A percentile compares a stretch with the other conserved stretches of the same genome.
Conservation (phyloP, 2,329 filamentous ascomycete genomes). For the Aspergillus candidus region DNA sequence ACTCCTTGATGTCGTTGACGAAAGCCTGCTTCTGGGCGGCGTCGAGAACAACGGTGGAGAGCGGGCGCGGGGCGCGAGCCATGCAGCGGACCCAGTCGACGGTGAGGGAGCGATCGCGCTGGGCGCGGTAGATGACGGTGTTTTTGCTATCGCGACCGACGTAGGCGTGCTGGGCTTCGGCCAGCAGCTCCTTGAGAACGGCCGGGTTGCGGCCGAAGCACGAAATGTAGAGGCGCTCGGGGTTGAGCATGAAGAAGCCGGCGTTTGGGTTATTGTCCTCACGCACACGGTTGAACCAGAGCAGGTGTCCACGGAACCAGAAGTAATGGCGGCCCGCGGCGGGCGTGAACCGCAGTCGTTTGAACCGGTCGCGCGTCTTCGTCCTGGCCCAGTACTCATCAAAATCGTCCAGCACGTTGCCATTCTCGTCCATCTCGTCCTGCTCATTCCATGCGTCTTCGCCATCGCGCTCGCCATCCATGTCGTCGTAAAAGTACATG, state of each 20-base stretch:
- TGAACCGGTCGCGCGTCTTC: constrained; percentile 32
- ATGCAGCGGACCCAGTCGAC: constrained; percentile 33
- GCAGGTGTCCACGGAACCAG: constrained; percentile 55
- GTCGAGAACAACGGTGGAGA: constrained; percentile 52
- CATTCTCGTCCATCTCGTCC: constrained; percentile 25
- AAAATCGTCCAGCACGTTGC: constrained; percentile 34
- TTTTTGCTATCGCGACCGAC: constrained; percentile 31
- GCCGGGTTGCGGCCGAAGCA: constrained; percentile 31
- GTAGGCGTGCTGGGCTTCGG: constrained; percentile 32
- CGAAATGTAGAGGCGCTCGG: constrained; percentile 29
- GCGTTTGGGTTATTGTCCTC: constrained; percentile 17
- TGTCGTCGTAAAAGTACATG: constrained; percentile 21
- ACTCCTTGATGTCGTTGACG: constrained; percentile 51
- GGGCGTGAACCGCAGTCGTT: constrained; percentile 53
- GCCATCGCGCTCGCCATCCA: constrained; percentile 16
- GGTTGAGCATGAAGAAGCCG: constrained; percentile 13
- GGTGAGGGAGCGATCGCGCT: constrained; percentile 14
- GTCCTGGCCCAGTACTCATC: constrained; percentile 39
- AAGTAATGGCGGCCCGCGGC: constrained; percentile 63
- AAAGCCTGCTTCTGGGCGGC: constrained; percentile 45
- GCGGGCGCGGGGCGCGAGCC: constrained; percentile 44
- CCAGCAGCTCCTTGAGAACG: constrained; percentile 30
- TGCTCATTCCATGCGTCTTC: constrained; percentile 12
- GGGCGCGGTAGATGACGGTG: constrained; percentile 36
- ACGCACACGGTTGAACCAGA: constrained; percentile 35